These are phyloP conservation scores for Penicillium occitanis DNA, from an alignment of 2,329 filamentous ascomycete genomes.

Conservation along the genomic window DNA sequence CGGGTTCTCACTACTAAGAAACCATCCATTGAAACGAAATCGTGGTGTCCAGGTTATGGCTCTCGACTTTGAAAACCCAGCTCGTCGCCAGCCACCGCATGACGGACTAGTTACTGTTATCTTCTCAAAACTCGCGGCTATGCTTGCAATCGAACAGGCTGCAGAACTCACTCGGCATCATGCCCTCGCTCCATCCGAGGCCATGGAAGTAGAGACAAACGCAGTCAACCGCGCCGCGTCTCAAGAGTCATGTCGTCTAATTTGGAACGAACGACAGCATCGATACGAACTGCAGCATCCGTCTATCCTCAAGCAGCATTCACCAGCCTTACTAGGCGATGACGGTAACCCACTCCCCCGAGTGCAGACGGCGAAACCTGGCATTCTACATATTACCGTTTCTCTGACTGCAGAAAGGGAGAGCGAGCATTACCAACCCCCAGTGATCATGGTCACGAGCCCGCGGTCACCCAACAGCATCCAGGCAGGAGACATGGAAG, in stretches of 20 bases:
- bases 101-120: conserved; percentile 47
- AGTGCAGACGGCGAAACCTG: conserved; percentile 32
- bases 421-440: conserved; percentile 23
- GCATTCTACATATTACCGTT: conserved; percentile 45
- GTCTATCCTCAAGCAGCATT: conserved; percentile 35
- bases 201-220: conserved; percentile 44
- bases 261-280: conserved; percentile 43
- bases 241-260: conserved; percentile 48
- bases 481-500: conserved; percentile 34
- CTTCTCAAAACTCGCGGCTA: conserved; percentile 51
- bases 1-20: conserved; percentile 44
- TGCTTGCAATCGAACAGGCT: conserved; percentile 51
- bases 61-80: conserved; percentile 41
- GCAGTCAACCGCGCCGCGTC: conserved; percentile 47
- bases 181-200: conserved; percentile 41
- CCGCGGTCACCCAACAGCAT: conserved; percentile 38
- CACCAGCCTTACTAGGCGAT: conserved; percentile 36
- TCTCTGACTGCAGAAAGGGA: conserved; percentile 34
- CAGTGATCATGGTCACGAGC: conserved; percentile 41
- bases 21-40: conserved; percentile 42
- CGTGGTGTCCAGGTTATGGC: conserved; percentile 46
- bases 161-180: conserved; percentile 42
- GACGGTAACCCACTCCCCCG: conserved; percentile 37
- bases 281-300: conserved; percentile 51
- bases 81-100: conserved; percentile 40